Evolutionary conservation across 2,329 filamentous ascomycete genomes (phyloP).

Genomic region (Aurifilum marmelostoma): DNA sequence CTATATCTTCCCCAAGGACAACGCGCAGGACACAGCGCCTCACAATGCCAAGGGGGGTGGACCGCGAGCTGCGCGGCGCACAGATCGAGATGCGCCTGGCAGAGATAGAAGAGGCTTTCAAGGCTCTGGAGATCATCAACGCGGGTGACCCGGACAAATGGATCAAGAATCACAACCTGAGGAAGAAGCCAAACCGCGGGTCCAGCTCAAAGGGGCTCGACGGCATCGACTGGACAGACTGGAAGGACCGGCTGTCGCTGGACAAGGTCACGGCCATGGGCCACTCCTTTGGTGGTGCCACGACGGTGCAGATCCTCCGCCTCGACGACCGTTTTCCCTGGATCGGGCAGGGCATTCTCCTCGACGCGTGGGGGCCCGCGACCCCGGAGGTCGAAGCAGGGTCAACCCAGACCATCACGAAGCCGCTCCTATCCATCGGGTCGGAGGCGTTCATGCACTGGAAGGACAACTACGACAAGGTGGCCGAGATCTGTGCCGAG

Average conservation of each 20-base stretch:
- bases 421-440: slow-evolving; percentile 66
- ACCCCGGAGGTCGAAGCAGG: slow-evolving; percentile 49
- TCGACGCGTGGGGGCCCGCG: slow-evolving; percentile 66
- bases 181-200: slow-evolving; percentile 60
- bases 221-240: slow-evolving; percentile 58
- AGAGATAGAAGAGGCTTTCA: slow-evolving; percentile 66
- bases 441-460: slow-evolving; percentile 74
- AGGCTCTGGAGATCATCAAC: slow-evolving; percentile 58
- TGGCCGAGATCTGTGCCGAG: slow-evolving; percentile 61
- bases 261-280: slow-evolving; percentile 64
- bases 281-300: slow-evolving; percentile 70
- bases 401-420: slow-evolving; percentile 44
- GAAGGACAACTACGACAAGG: slow-evolving; percentile 63
- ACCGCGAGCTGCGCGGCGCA: slow-evolving; percentile 60
- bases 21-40: slow-evolving; percentile 53
- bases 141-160: slow-evolving; percentile 52
- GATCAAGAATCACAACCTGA: slow-evolving; percentile 55
- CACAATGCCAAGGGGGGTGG: slow-evolving; percentile 63
- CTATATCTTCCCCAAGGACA: slow-evolving; percentile 65
- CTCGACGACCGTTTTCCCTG: slow-evolving; percentile 57
- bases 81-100: slow-evolving; percentile 66
- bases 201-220: slow-evolving; percentile 61
- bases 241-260: slow-evolving; percentile 59
- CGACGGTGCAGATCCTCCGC: slow-evolving; percentile 62
- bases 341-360: slow-evolving; percentile 65